Evolutionary conservation across 2,329 filamentous ascomycete genomes (phyloP).

Genomic region (Fusarium caatingaense): DNA sequence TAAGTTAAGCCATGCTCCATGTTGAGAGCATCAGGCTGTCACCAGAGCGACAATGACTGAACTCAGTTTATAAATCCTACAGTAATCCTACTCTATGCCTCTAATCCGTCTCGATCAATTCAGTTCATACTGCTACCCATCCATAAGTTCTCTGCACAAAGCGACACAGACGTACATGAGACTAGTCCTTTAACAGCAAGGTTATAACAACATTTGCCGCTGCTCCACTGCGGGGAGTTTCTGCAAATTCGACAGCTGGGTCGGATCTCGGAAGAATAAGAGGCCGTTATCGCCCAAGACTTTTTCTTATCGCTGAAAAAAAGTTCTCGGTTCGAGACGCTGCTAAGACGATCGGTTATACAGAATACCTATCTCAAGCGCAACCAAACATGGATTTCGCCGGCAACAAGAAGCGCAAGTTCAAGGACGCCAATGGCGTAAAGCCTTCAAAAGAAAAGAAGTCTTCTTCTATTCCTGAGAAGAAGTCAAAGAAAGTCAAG

Average conservation of each 20-base stretch:
- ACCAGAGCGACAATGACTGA: background rate
- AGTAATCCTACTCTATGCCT: background rate
- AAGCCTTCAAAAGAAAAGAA: constrained; percentile 43
- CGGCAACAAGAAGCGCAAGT: constrained; percentile 59
- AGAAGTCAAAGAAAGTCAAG: constrained; percentile 59
- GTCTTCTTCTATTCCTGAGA: constrained; percentile 43
- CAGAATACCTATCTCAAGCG: constrained; percentile 25
- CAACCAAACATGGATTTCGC: constrained; percentile 50
- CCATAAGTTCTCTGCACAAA: background rate
- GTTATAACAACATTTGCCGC: constrained; percentile 36
- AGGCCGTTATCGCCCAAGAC: constrained; percentile 37
- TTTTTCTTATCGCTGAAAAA: constrained; percentile 47
- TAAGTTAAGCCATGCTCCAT: background rate
- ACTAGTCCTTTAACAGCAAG: constrained; percentile 33
- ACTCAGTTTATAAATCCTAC: background rate
- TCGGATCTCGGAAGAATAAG: constrained; percentile 30
- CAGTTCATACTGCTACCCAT: constrained; percentile 10
- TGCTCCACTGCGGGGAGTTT: constrained; percentile 38
- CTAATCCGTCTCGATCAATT: constrained; percentile 7
- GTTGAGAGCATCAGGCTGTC: background rate
- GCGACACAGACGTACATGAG: background rate
- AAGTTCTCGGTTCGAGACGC: constrained; percentile 38
- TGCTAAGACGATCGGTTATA: constrained; percentile 17
- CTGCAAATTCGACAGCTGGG: background rate
- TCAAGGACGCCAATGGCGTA: constrained; percentile 51